Conservation (phyloP, 805 yeast genomes). For the Kodamaea kaohsiungensis region DNA sequence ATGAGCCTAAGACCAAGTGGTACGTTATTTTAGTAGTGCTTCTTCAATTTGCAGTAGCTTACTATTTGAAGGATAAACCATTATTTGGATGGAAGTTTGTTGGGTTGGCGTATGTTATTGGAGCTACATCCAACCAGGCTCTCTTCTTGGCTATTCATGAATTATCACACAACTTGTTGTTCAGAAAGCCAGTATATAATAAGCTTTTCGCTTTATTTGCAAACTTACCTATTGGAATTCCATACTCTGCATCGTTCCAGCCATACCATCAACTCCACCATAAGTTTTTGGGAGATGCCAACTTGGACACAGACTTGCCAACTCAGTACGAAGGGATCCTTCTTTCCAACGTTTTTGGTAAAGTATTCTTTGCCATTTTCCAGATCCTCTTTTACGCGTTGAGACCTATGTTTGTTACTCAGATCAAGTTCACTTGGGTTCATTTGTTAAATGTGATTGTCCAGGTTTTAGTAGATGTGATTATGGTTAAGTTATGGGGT, state of each 20-base stretch:
- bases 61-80: slow-evolving; percentile 54
- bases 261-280: slow-evolving; percentile 93
- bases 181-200: slow-evolving; percentile 75
- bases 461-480: slow-evolving; percentile 59
- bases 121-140: slow-evolving; percentile 86
- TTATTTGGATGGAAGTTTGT: slow-evolving; percentile 57
- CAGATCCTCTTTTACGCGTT: slow-evolving; percentile 88
- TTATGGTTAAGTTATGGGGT: slow-evolving; percentile 65
- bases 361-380: slow-evolving; percentile 86
- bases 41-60: slow-evolving; percentile 69
- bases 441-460: slow-evolving; percentile 68
- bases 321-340: slow-evolving; percentile 74
- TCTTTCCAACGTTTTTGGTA: slow-evolving; percentile 76
- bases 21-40: slow-evolving; percentile 64
- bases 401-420: slow-evolving; percentile 84
- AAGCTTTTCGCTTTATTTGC: slow-evolving; percentile 74
- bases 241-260: slow-evolving; percentile 83
- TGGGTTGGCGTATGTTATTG: slow-evolving; percentile 69
- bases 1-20: slow-evolving; percentile 84
- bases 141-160: slow-evolving; percentile 87
- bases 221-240: slow-evolving; percentile 86
- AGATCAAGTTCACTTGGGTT: slow-evolving; percentile 68
- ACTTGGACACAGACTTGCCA: slow-evolving; percentile 85
- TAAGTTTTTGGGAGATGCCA: slow-evolving; percentile 83
- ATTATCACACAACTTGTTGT: slow-evolving; percentile 79